Evolutionary conservation across 345 rosid genomes (phyloP).

Genomic region (Trapa bicornis): DNA sequence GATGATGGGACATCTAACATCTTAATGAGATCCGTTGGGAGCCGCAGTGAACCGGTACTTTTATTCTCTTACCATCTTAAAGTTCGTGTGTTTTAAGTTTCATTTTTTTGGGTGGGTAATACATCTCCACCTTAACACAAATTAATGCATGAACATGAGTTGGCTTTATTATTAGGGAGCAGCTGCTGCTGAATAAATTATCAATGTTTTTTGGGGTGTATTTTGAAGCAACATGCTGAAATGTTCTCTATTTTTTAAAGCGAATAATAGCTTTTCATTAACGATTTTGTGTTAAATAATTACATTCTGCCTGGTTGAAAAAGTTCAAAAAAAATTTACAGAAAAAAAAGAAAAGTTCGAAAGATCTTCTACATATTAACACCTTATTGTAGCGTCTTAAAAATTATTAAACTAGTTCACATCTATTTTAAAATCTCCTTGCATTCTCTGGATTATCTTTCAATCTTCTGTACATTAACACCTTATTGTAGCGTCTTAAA

Average conservation of each 20-base stretch:
- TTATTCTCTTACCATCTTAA: not conserved
- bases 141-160: not conserved
- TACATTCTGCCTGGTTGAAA: not conserved
- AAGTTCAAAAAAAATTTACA: not conserved
- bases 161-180: not conserved
- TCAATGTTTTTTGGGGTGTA: not conserved
- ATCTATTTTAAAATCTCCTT: not conserved
- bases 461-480: not conserved
- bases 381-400: not conserved
- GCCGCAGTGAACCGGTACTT: constrained; percentile 84
- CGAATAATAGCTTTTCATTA: no score
- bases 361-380: not conserved
- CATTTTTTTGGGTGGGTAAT: not conserved
- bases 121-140: not conserved
- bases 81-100: not conserved
- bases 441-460: not conserved
- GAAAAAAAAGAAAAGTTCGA: not conserved
- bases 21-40: constrained; percentile 84
- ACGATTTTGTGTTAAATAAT: no score
- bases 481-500: not conserved
- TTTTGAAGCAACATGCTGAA: not conserved
- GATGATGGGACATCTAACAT: constrained; percentile 99
- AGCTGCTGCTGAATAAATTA: not conserved
- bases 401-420: not conserved
- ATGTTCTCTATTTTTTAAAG: no score